Conservation (phyloP, 2,329 filamentous ascomycete genomes). For the Fusarium ramigenum region DNA sequence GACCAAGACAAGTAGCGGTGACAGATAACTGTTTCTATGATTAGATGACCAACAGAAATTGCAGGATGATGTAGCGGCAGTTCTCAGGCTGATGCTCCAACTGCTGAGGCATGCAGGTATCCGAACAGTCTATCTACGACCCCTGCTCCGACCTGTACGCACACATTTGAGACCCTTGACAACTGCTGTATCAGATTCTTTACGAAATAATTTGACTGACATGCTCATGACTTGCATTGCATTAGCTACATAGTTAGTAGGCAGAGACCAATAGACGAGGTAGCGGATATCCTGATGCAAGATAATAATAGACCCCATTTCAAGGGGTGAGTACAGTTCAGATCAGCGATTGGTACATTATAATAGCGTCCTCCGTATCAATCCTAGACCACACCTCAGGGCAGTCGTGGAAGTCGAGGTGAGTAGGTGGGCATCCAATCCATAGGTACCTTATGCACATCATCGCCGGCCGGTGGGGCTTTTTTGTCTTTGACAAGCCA, state of each 20-base stretch:
- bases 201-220: background rate
- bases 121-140: constrained; percentile 20
- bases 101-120: constrained; percentile 23
- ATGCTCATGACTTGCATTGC: background rate
- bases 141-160: constrained; percentile 3
- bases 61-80: constrained; percentile 9
- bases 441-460: constrained; percentile 22
- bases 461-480: constrained; percentile 15
- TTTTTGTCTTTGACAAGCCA: constrained; percentile 5
- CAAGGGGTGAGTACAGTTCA: constrained; percentile 1
- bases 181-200: background rate
- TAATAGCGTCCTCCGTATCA: background rate
- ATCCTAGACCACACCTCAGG: background rate
- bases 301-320: constrained; percentile 13
- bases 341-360: constrained; percentile 9
- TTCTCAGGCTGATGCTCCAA: background rate
- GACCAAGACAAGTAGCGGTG: background rate
- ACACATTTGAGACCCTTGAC: background rate
- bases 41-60: constrained; percentile 1
- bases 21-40: background rate
- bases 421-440: background rate
- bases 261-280: background rate
- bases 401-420: constrained; percentile 14
- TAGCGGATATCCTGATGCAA: background rate
- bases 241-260: background rate